phyloP scores from a whole-genome alignment of 2,329 filamentous ascomycete genomes.

The Colletotrichum sp. region DNA sequence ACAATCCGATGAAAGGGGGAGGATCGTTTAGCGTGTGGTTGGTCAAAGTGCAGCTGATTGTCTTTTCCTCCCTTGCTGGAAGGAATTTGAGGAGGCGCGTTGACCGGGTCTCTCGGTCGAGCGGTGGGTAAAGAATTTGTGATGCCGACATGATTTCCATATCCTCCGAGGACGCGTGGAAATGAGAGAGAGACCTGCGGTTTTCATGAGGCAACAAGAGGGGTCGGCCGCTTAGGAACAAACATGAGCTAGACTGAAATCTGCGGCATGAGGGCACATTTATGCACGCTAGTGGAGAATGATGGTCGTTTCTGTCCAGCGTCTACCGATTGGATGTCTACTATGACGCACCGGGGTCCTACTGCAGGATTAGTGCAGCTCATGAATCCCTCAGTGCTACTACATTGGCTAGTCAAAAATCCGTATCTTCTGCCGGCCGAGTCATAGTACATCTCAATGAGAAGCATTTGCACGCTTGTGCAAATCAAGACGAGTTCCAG shows the following conservation, averaged over 20 bases:
- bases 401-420: not conserved
- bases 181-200: not conserved
- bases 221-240: not conserved
- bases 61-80: not conserved
- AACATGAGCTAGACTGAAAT: not conserved
- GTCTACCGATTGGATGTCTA: not conserved
- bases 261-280: not conserved
- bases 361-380: not conserved
- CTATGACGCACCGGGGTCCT: not conserved
- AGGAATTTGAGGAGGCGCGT: not conserved
- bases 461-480: not conserved
- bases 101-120: not conserved
- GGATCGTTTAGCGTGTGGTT: not conserved
- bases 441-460: rapidly evolving
- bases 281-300: not conserved
- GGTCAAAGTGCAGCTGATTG: not conserved
- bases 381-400: not conserved
- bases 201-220: not conserved
- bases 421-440: not conserved
- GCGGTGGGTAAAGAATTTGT: not conserved
- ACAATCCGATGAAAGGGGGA: constrained; percentile 26
- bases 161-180: rapidly evolving
- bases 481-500: constrained; percentile 6
- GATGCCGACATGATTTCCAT: not conserved
- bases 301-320: not conserved